These are phyloP conservation scores for Colletotrichum gloeosporioides DNA, from an alignment of 2,329 filamentous ascomycete species.

Conservation along the genomic window DNA sequence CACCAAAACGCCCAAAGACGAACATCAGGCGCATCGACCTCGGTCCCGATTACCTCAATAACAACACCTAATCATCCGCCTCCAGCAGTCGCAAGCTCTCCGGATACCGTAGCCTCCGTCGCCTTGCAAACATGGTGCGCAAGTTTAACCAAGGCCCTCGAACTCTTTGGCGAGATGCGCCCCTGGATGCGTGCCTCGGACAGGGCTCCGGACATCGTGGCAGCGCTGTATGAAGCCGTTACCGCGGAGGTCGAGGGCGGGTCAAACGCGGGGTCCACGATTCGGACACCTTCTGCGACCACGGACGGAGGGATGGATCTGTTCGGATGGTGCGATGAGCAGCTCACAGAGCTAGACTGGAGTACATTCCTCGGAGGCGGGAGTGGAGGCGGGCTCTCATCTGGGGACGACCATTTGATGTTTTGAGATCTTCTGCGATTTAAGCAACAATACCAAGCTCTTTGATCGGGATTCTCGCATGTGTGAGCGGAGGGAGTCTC, in stretches of 20 bases:
- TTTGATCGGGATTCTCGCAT: fast-evolving
- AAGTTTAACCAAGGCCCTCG: constrained; percentile 28
- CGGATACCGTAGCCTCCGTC: neutral
- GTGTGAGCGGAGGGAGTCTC: neutral
- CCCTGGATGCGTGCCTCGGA: constrained; percentile 32
- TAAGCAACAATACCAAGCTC: neutral
- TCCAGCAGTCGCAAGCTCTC: neutral
- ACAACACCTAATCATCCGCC: neutral
- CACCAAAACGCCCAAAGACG: neutral
- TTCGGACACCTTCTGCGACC: constrained; percentile 27
- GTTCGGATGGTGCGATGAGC: constrained; percentile 32
- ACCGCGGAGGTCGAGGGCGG: constrained; percentile 24
- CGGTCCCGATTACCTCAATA: neutral
- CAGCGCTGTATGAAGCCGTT: constrained; percentile 30
- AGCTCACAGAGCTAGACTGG: constrained; percentile 31
- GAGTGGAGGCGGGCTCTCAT: neutral
- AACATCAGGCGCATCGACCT: neutral
- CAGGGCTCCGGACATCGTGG: constrained; percentile 29
- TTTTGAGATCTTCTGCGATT: neutral
- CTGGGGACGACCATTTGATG: neutral
- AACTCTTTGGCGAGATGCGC: constrained; percentile 31
- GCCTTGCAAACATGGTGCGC: constrained; percentile 25
- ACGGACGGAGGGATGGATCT: constrained; percentile 28
- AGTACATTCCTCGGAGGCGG: constrained; percentile 24
- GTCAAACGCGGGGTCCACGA: neutral